Evolutionary conservation across 176 grass and related monocot species (phyloP).

Genomic region (Saccharum officinarum): DNA sequence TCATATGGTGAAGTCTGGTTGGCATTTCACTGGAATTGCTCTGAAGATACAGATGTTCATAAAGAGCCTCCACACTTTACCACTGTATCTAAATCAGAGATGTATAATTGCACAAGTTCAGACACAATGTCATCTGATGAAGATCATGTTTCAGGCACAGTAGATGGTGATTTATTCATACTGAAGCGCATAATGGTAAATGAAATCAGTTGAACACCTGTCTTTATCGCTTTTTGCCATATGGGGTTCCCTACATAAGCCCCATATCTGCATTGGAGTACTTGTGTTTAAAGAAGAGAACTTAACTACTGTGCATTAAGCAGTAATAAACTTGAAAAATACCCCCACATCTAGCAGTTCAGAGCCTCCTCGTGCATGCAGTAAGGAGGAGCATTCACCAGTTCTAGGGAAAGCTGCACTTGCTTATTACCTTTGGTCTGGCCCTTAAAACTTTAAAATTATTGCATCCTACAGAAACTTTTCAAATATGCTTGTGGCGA

Average conservation of each 20-base stretch:
- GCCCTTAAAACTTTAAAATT: not conserved
- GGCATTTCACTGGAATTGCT: constrained; percentile 97
- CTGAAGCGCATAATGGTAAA: constrained; percentile 98
- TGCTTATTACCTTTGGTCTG: not conserved
- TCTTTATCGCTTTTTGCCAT: not conserved
- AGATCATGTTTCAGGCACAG: constrained; percentile 44
- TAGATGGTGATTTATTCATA: constrained; percentile 89
- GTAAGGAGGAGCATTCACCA: not conserved
- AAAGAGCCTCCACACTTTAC: constrained; percentile 39
- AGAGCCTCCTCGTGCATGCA: not conserved
- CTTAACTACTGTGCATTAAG: not conserved
- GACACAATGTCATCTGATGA: constrained; percentile 36
- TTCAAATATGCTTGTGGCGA: not conserved
- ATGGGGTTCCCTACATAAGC: not conserved
- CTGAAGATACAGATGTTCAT: constrained; percentile 55
- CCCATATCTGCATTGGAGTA: not conserved
- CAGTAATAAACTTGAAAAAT: constrained; percentile 8
- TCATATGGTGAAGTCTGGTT: constrained; percentile 99
- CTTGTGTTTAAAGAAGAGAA: not conserved
- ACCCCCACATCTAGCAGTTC: not conserved
- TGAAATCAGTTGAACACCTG: constrained; percentile 1
- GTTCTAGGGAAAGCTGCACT: not conserved
- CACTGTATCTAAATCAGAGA: constrained; percentile 37
- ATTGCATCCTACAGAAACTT: not conserved
- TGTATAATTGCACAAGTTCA: constrained; percentile 55